These are phyloP conservation scores for Neocucurbitaria cava DNA, from an alignment of 2,329 filamentous ascomycete genomes.

Conservation along the genomic window DNA sequence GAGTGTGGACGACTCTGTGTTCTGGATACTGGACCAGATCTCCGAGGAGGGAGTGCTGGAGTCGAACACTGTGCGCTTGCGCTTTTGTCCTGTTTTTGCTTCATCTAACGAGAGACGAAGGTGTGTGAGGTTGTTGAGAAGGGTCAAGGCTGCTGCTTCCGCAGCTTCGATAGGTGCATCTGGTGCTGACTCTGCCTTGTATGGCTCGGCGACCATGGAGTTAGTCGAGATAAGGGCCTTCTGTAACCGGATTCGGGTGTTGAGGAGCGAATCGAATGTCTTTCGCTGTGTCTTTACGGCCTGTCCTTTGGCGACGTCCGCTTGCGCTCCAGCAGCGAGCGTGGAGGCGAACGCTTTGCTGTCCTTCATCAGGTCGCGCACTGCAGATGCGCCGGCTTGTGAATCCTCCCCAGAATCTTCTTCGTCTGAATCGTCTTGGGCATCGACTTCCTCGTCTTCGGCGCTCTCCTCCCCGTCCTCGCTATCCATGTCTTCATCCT, in stretches of 20 bases:
- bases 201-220: constrained; percentile 53
- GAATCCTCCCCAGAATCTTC: constrained; percentile 39
- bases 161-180: constrained; percentile 71
- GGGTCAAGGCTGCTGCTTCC: constrained; percentile 81
- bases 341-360: constrained; percentile 68
- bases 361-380: constrained; percentile 74
- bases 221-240: constrained; percentile 87
- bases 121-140: constrained; percentile 81
- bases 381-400: constrained; percentile 56
- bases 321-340: constrained; percentile 71
- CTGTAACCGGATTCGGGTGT: constrained; percentile 89
- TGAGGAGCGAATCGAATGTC: constrained; percentile 86
- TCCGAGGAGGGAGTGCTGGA: constrained; percentile 65
- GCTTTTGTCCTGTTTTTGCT: constrained; percentile 65
- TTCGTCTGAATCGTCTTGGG: constrained; percentile 44
- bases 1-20: constrained; percentile 66
- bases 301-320: constrained; percentile 82
- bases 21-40: constrained; percentile 76
- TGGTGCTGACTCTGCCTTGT: constrained; percentile 49
- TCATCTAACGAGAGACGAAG: constrained; percentile 69
- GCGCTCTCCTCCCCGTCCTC: constrained; percentile 56
- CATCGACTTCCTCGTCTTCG: constrained; percentile 58
- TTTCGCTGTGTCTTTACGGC: constrained; percentile 87
- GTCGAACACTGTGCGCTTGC: constrained; percentile 60
- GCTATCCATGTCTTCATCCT: constrained; percentile 55